Evolutionary conservation across 148 eudicot genomes (phyloP).

Genomic region (Silene latifolia): DNA sequence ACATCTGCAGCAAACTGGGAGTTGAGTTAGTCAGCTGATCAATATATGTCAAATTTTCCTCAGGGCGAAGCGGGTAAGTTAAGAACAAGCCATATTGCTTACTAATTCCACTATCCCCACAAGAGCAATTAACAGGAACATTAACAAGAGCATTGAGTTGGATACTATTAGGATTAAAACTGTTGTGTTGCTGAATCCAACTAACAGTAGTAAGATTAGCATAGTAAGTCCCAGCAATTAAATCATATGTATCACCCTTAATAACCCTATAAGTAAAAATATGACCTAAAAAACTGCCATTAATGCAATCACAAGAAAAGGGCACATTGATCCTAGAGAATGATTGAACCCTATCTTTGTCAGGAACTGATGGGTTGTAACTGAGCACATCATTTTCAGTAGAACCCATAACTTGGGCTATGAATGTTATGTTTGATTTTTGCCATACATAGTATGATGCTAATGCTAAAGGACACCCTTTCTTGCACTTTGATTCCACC

Average conservation of each 20-base stretch:
- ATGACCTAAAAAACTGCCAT: conserved; percentile 62
- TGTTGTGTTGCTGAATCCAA: conserved; percentile 44
- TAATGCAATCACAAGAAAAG: conserved; percentile 58
- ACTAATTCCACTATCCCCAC: conserved; percentile 40
- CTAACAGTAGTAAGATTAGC: conserved; percentile 54
- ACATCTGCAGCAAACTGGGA: conserved; percentile 39
- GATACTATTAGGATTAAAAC: conserved; percentile 29
- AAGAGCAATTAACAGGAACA: conserved; percentile 64
- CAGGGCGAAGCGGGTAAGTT: conserved; percentile 58
- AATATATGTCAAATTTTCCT: conserved; percentile 35
- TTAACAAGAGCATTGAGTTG: conserved; percentile 38
- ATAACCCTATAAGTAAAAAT: conserved; percentile 38
- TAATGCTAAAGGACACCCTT: conserved; percentile 49
- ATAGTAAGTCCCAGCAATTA: conserved; percentile 39
- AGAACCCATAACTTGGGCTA: conserved; percentile 31
- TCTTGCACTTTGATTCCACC: conserved; percentile 30
- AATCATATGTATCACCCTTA: conserved; percentile 54
- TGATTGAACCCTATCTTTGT: conserved; percentile 27
- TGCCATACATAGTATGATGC: conserved; percentile 51
- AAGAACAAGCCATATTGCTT: conserved; percentile 54
- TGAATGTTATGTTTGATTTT: conserved; percentile 35
- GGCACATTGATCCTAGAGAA: conserved; percentile 47
- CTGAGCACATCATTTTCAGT: conserved; percentile 24
- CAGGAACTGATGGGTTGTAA: conserved; percentile 41
- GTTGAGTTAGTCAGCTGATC: conserved; percentile 29